These are phyloP conservation scores for Hypoxylon sp. DNA, from an alignment of 2,329 filamentous ascomycete genomes.

Conservation along the genomic window DNA sequence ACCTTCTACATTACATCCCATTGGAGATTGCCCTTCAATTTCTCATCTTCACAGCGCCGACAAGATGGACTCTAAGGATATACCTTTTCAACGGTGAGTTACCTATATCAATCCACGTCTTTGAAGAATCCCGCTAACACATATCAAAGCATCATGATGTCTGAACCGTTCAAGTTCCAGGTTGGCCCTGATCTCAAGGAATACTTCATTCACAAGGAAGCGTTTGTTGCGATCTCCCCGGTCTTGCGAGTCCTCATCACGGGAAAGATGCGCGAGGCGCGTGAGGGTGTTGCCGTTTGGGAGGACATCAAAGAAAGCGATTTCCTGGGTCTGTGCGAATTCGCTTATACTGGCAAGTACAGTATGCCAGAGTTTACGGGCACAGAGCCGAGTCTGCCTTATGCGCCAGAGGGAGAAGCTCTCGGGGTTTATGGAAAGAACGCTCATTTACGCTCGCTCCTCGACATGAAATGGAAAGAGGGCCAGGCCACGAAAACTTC, in stretches of 20 bases:
- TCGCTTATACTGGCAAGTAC: conserved; percentile 4
- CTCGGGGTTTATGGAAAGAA: neutral
- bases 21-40: neutral
- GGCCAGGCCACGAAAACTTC: no score
- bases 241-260: neutral
- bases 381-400: neutral
- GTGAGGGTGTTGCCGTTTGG: neutral
- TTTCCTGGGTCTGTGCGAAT: conserved; percentile 3
- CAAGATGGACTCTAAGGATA: neutral
- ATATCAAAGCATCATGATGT: conserved; percentile 2
- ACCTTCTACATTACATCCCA: neutral
- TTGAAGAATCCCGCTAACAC: neutral
- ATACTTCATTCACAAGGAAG: neutral
- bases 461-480: no score
- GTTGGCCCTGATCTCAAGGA: conserved; percentile 3
- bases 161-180: conserved; percentile 8
- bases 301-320: neutral
- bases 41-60: neutral
- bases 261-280: neutral
- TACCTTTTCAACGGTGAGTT: neutral
- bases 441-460: no score
- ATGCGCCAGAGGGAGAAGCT: neutral
- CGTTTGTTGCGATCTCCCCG: neutral
- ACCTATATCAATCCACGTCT: neutral
- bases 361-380: no score